Evolutionary conservation across 805 yeast genomes (phyloP), one percentile per base, ranked within the genome.

Genomic region (Kluyveromyces wickerhamii): DNA sequence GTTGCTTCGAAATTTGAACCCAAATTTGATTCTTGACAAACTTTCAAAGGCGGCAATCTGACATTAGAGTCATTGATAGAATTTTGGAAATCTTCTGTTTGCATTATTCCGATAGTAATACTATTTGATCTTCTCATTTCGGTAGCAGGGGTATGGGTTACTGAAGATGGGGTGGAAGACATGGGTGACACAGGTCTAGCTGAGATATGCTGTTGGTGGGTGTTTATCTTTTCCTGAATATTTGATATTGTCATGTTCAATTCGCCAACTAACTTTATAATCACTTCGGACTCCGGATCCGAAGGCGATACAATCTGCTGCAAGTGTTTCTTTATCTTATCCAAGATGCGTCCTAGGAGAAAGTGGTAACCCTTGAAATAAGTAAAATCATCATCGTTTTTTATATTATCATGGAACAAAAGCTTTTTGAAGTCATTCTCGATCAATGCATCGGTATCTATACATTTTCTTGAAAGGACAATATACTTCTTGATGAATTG

Each of bases 301-400:
- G 27, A 22, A n/a, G 15, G 13, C 8, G n/a, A 22, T 2, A 31
- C 6, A 11, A 23, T 23, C 10, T 20, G 19, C 26, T 27, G 20
- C 20, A 34, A 13, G 31, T 27, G 29, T 8, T 17, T 19, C 10
- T 13, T 20, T 12, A 34, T 27, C 21, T 18, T 10, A 11, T 26
- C 30, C 14, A 34, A 17, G 21, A 34, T 34, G 20, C 37, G 12
- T 16, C 26, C 13, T 10, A 34, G 12, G 8, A 34, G 17, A 27
- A 13, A 34, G 18, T 34, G 37, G 12, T 15, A 34, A 11, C 37
- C 37, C 11, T 25, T 26, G 17, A 34, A 34, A 14, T 27, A 13
- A 11, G 15, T 17, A 14, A 27, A 12, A 17, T 31, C 34, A 31
- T 22, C 28, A 9, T 25, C 33, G 9, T 11, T 21, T 12, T 13